Percentiles rank a stretch among this genome's conserved stretches.
phyloP scores from a whole-genome alignment of 495 filamentous ascomycete genomes.

The Hyaloscypha finlandica region DNA sequence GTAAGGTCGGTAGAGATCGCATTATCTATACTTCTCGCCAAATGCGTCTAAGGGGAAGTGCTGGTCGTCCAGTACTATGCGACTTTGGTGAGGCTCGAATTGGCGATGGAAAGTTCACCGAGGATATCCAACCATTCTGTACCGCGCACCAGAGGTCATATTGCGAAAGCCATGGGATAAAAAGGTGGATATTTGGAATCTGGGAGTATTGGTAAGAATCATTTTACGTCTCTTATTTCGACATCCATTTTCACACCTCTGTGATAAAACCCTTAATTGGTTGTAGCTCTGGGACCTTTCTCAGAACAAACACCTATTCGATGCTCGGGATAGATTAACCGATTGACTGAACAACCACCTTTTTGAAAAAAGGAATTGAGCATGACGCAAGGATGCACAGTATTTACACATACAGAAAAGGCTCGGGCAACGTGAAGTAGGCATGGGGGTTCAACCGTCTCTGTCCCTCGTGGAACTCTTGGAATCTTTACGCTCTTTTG shows the following conservation, averaged over 20 bases:
- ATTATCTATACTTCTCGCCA: conserved; percentile 3
- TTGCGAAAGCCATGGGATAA: conserved; percentile 43
- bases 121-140: conserved; percentile 41
- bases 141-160: conserved; percentile 48
- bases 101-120: conserved; percentile 15
- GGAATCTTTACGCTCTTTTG: too few species aligned
- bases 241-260: neutral
- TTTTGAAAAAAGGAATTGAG: neutral
- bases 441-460: too few species aligned
- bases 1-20: neutral
- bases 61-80: conserved; percentile 22
- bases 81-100: conserved; percentile 27
- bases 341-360: neutral
- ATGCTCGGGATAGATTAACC: conserved; percentile 11
- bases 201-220: conserved; percentile 42
- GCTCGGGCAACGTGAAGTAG: neutral
- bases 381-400: conserved; percentile 1
- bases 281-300: conserved; percentile 29
- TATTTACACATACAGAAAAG: neutral
- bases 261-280: neutral
- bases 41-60: conserved; percentile 8
- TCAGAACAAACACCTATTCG: conserved; percentile 20
- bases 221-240: conserved; percentile 5
- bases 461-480: too few species aligned
- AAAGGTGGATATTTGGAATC: conserved; percentile 47